phyloP scores from a whole-genome alignment of 169 alveolate species.

The Eimeria sp. region DNA sequence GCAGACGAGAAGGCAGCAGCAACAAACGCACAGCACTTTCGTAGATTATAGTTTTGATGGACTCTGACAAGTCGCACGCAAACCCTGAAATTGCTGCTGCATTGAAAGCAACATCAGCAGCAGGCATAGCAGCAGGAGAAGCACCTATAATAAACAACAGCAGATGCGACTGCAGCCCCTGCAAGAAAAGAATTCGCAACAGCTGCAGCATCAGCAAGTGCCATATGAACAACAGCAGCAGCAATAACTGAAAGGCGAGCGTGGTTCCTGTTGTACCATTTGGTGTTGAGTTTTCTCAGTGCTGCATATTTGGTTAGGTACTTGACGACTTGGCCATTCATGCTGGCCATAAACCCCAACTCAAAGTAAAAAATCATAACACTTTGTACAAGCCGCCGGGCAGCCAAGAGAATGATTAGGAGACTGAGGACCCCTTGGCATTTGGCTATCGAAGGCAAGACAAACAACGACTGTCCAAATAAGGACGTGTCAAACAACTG shows the following conservation, averaged over 20 bases:
- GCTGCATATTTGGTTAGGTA: constrained; percentile 68
- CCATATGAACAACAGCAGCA: background rate
- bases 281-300: constrained; percentile 49
- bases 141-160: background rate
- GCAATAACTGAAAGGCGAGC: background rate
- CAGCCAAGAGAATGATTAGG: constrained; percentile 13
- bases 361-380: constrained; percentile 71
- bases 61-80: background rate
- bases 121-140: background rate
- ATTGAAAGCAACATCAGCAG: background rate
- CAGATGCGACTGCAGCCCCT: background rate
- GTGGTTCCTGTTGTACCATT: constrained; percentile 24
- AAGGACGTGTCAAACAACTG: constrained; percentile 26
- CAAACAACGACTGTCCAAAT: constrained; percentile 24
- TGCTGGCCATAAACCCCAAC: constrained; percentile 76
- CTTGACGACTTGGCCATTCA: constrained; percentile 60
- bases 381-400: constrained; percentile 44
- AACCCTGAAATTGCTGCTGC: background rate
- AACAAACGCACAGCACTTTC: background rate
- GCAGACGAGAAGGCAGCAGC: background rate
- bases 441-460: constrained; percentile 20
- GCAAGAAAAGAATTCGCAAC: background rate
- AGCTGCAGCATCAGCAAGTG: background rate
- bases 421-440: constrained; percentile 26
- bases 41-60: background rate